These are phyloP conservation scores for Alnus rubra DNA, from an alignment of 306 rosid species.

Conservation along the genomic window DNA sequence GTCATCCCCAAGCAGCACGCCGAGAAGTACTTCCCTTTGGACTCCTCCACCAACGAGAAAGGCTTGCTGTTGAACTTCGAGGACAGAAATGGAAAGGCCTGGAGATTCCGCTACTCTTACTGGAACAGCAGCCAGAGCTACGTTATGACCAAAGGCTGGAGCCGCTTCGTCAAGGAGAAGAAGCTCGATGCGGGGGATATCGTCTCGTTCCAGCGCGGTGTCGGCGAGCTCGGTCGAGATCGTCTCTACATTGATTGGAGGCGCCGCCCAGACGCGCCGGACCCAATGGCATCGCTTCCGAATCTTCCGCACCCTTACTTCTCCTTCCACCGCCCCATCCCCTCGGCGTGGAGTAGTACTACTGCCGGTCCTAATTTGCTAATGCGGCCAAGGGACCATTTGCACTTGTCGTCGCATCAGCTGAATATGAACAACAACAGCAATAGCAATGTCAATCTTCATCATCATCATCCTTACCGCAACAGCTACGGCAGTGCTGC, in stretches of 20 bases:
- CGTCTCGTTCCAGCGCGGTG: constrained; percentile 81
- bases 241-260: constrained; percentile 74
- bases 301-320: constrained; percentile 39
- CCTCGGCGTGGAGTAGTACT: background rate
- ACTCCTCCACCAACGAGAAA: constrained; percentile 73
- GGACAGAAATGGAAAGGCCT: constrained; percentile 66
- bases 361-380: background rate
- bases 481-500: background rate
- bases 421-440: constrained; percentile 31
- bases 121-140: constrained; percentile 97
- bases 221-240: constrained; percentile 53
- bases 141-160: constrained; percentile 95
- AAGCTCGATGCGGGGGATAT: constrained; percentile 82
- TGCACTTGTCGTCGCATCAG: constrained; percentile 38
- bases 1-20: constrained; percentile 93
- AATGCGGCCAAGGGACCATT: constrained; percentile 22
- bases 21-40: constrained; percentile 79
- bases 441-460: constrained; percentile 14
- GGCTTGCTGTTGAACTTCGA: constrained; percentile 75
- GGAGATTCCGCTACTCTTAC: constrained; percentile 90
- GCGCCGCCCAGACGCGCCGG: constrained; percentile 41
- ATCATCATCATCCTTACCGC: constrained; percentile 25
- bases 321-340: background rate
- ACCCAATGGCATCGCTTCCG: constrained; percentile 27
- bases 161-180: constrained; percentile 91